These are phyloP conservation scores for Curvularia spicifera DNA, from an alignment of 2,329 filamentous ascomycete species.

Conservation along the genomic window DNA sequence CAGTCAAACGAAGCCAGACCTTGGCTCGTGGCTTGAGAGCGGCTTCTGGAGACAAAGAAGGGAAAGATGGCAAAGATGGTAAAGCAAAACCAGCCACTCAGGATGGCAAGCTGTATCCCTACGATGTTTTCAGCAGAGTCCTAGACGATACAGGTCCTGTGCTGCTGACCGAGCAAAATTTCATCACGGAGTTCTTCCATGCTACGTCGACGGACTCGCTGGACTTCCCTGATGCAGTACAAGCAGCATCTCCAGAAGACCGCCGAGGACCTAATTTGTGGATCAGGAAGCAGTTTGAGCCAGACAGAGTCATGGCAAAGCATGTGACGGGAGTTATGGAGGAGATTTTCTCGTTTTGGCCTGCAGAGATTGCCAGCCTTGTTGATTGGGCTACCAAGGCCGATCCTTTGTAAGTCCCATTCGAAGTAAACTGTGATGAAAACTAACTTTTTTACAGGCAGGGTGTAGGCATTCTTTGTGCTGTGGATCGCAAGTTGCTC, in stretches of 20 bases:
- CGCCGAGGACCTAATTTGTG: constrained; percentile 76
- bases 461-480: constrained; percentile 84
- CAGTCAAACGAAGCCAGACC: constrained; percentile 92
- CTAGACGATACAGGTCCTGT: constrained; percentile 83
- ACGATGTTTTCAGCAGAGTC: constrained; percentile 80
- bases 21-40: constrained; percentile 75
- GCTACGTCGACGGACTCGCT: constrained; percentile 80
- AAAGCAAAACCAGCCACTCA: constrained; percentile 62
- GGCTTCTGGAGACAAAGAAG: constrained; percentile 67
- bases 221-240: constrained; percentile 84
- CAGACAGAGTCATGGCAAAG: constrained; percentile 84
- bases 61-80: constrained; percentile 56
- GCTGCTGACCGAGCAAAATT: constrained; percentile 94
- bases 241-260: constrained; percentile 67
- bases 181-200: constrained; percentile 96
- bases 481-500: constrained; percentile 77
- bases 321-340: constrained; percentile 88
- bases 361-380: constrained; percentile 76
- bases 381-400: constrained; percentile 82
- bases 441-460: constrained; percentile 63
- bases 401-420: constrained; percentile 75
- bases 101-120: constrained; percentile 73
- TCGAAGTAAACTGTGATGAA: background rate
- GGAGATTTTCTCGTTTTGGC: constrained; percentile 82
- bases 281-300: constrained; percentile 80